Evolutionary conservation across 768 basidiomycete species (phyloP).

Genomic region (Suillus clintonianus): DNA sequence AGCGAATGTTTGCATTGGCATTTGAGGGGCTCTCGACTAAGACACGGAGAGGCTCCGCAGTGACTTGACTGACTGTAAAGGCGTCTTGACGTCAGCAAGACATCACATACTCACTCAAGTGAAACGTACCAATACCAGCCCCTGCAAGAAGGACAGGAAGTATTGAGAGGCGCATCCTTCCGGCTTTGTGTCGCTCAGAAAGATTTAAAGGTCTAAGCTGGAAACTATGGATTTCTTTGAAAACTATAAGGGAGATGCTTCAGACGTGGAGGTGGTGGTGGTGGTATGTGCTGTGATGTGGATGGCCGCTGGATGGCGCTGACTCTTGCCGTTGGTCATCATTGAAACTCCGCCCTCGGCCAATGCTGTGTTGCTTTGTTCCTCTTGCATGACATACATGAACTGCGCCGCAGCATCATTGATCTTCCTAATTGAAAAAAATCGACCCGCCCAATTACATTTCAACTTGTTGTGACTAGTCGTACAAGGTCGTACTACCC

Average conservation of each 20-base stretch:
- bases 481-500: neutral
- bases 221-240: neutral
- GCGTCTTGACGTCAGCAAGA: neutral
- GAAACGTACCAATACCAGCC: conserved; percentile 32
- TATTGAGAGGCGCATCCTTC: conserved; percentile 43
- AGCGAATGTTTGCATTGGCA: conserved; percentile 35
- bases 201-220: neutral
- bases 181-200: neutral
- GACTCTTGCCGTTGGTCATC: neutral
- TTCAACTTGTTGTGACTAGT: too few species aligned
- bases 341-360: neutral
- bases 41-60: conserved; percentile 54
- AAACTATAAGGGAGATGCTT: neutral
- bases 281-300: neutral
- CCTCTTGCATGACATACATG: neutral
- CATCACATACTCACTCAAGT: neutral
- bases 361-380: neutral
- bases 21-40: conserved; percentile 34
- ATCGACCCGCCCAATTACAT: neutral
- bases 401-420: neutral
- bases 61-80: conserved; percentile 36
- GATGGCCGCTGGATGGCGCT: neutral
- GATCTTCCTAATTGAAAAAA: neutral
- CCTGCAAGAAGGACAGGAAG: conserved; percentile 40
- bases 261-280: neutral